A percentile compares a stretch with the other conserved stretches of the same genome.
Conservation (phyloP, 2,329 filamentous ascomycete genomes). For the Ophiostoma ips region DNA sequence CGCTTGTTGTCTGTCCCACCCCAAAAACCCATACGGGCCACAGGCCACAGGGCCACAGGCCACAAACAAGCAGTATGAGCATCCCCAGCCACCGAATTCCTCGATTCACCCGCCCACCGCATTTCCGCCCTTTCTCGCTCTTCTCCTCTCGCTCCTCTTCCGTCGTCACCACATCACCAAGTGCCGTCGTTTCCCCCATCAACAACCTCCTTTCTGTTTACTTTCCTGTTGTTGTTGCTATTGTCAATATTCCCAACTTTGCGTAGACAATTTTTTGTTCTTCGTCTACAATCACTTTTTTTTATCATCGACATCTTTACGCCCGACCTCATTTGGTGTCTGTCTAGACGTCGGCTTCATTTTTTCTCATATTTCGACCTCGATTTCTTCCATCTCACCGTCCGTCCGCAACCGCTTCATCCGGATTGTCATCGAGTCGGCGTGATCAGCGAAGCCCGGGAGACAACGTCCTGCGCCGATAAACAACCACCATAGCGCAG, state of each 20-base stretch:
- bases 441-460: too few species aligned
- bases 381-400: neutral
- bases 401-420: neutral
- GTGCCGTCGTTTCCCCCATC: neutral
- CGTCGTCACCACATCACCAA: neutral
- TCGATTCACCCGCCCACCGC: neutral
- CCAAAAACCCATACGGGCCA: neutral
- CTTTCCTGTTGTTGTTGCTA: neutral
- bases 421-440: neutral
- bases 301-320: neutral
- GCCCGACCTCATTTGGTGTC: neutral
- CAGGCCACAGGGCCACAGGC: neutral
- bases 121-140: slow-evolving; percentile 2
- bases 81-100: slow-evolving; percentile 11
- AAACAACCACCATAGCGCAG: too few species aligned
- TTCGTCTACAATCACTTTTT: neutral
- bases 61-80: slow-evolving; percentile 4
- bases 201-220: neutral
- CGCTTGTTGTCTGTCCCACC: too few species aligned
- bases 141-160: neutral
- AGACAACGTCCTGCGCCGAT: too few species aligned
- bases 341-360: neutral
- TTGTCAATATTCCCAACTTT: neutral
- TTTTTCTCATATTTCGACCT: too few species aligned
- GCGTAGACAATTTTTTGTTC: neutral